A percentile compares a stretch with the other conserved stretches of the same genome.
phyloP scores from a whole-genome alignment of 768 basidiomycete genomes.

The Xerocomellus chrysenteron region DNA sequence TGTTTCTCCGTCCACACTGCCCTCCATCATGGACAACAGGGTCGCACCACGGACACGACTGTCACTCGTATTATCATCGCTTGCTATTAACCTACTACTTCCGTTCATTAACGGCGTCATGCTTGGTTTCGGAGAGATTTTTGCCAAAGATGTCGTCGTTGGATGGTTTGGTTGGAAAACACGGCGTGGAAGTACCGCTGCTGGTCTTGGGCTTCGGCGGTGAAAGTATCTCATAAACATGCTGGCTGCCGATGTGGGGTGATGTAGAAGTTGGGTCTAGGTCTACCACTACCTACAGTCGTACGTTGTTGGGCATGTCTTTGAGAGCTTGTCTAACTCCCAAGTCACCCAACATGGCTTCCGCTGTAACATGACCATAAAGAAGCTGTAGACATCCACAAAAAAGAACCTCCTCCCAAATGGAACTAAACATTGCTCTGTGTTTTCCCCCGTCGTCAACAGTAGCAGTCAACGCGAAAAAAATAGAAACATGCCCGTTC shows the following conservation, averaged over 20 bases:
- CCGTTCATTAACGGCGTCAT: constrained; percentile 94
- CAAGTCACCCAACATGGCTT: constrained; percentile 58
- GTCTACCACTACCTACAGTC: constrained; percentile 34
- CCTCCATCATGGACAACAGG: constrained; percentile 67
- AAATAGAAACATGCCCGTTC: no score
- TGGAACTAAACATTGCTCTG: constrained; percentile 24
- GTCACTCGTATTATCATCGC: constrained; percentile 65
- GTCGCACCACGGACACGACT: constrained; percentile 66
- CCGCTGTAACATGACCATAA: constrained; percentile 35
- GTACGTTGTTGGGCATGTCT: constrained; percentile 51
- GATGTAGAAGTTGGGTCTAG: neutral
- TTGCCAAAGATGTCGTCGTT: constrained; percentile 75
- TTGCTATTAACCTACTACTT: constrained; percentile 81
- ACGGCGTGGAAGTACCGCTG: constrained; percentile 22
- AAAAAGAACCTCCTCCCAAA: constrained; percentile 24
- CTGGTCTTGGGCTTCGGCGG: constrained; percentile 27
- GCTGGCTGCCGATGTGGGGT: neutral
- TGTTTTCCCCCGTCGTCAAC: constrained; percentile 4
- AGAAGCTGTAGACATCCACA: neutral
- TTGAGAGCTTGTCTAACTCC: constrained; percentile 60
- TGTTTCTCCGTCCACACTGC: constrained; percentile 48
- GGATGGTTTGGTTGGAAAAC: constrained; percentile 47
- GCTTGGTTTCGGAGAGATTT: constrained; percentile 95
- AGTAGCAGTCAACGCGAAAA: constrained; percentile 27
- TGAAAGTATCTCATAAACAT: constrained; percentile 4